Percentiles rank a stretch among this genome's conserved stretches.
phyloP scores from a whole-genome alignment of 345 rosid species.

The Citrus sp. region DNA sequence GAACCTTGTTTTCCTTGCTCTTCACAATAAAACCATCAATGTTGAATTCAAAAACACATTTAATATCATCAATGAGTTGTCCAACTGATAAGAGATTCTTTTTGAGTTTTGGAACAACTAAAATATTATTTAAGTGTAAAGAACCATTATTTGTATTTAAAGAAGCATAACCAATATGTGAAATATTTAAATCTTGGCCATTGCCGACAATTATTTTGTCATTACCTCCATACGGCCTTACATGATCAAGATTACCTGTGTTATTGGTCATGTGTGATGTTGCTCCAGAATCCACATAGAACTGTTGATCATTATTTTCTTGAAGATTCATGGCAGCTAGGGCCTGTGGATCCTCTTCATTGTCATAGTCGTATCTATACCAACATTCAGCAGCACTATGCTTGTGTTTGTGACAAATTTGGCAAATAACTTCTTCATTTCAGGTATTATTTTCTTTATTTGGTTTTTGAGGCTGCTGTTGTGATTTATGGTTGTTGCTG shows the following conservation, averaged over 20 bases:
- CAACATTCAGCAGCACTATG: not conserved
- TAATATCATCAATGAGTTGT: not conserved
- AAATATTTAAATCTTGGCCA: not conserved
- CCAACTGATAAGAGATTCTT: not conserved
- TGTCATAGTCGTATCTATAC: not conserved
- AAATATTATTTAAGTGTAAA: not conserved
- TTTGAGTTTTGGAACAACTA: not conserved
- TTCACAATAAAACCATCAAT: not conserved
- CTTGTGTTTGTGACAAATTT: too few relatives aligned
- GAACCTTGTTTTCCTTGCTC: too few relatives aligned
- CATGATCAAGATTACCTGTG: not conserved
- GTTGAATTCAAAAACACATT: not conserved
- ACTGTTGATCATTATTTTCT: not conserved
- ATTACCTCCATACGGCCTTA: not conserved
- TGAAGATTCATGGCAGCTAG: not conserved
- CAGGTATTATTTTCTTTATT: too few relatives aligned
- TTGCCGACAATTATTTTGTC: not conserved
- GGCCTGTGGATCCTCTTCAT: not conserved
- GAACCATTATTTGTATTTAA: not conserved
- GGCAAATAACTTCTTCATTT: too few relatives aligned
- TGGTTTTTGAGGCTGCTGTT: too few relatives aligned
- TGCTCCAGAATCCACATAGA: not conserved
- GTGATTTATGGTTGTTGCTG: too few relatives aligned
- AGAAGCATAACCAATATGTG: not conserved
- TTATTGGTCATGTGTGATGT: not conserved